Evolutionary conservation across 2,329 filamentous ascomycete genomes (phyloP).

Genomic region (Aspergillus sp.): DNA sequence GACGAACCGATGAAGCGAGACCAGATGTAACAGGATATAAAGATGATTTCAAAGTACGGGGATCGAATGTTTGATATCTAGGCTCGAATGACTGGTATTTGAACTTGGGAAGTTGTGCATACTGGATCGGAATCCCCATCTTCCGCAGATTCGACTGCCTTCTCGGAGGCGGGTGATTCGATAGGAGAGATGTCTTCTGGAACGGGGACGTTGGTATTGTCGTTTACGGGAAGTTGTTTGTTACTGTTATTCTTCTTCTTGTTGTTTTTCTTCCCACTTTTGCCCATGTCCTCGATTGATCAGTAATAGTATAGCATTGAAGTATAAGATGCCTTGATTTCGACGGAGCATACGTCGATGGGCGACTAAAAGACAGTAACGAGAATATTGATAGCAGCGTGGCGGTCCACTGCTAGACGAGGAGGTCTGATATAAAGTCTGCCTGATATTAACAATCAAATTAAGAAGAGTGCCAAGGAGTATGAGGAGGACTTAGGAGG

Average conservation of each 20-base stretch:
- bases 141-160: constrained; percentile 24
- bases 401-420: constrained; percentile 9
- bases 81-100: constrained; percentile 35
- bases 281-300: constrained; percentile 31
- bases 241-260: constrained; percentile 25
- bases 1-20: constrained; percentile 18
- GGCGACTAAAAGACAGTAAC: constrained; percentile 9
- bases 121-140: constrained; percentile 33
- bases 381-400: neutral
- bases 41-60: constrained; percentile 28
- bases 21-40: constrained; percentile 27
- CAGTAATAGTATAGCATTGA: constrained; percentile 22
- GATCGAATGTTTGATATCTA: constrained; percentile 39
- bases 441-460: constrained; percentile 5
- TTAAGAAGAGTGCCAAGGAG: constrained; percentile 7
- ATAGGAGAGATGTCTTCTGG: constrained; percentile 12
- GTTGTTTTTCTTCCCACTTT: constrained; percentile 28
- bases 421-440: constrained; percentile 19
- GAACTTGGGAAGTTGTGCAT: constrained; percentile 37
- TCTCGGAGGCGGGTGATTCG: constrained; percentile 16
- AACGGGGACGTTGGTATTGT: constrained; percentile 15
- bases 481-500: constrained; percentile 13
- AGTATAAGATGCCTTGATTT: constrained; percentile 6
- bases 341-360: constrained; percentile 9
- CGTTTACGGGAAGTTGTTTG: constrained; percentile 19